Evolutionary conservation across 1,139 yeast genomes (phyloP).

Genomic region (Yamadazyma triangularis): DNA sequence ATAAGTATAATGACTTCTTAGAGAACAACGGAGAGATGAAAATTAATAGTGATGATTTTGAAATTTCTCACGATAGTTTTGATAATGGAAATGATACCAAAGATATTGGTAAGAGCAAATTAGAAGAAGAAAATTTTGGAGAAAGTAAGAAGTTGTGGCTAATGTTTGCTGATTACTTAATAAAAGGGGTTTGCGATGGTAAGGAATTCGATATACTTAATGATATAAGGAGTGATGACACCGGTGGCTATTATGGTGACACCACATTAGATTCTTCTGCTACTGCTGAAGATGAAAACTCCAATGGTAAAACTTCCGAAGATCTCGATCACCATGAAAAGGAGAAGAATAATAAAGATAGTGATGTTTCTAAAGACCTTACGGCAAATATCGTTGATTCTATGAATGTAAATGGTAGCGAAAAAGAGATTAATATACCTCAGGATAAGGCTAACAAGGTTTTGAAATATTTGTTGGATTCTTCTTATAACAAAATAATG

Average conservation of each 20-base stretch:
- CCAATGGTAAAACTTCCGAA: no score
- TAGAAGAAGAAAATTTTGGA: constrained; percentile 34
- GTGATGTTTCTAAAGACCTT: constrained; percentile 2
- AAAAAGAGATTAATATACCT: neutral
- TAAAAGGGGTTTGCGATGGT: constrained; percentile 33
- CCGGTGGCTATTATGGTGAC: no score
- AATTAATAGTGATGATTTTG: constrained; percentile 7
- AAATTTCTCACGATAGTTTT: constrained; percentile 8
- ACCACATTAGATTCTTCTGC: no score
- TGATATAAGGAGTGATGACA: constrained; percentile 7
- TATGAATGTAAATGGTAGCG: neutral
- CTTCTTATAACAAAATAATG: constrained; percentile 17
- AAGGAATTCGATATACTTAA: constrained; percentile 18
- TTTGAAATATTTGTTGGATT: constrained; percentile 22
- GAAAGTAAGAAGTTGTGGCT: constrained; percentile 73
- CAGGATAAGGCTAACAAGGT: constrained; percentile 15
- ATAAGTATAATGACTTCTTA: constrained; percentile 26
- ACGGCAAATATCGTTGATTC: constrained; percentile 5
- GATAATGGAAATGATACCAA: constrained; percentile 12
- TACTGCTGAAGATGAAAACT: neutral
- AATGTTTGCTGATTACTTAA: constrained; percentile 57
- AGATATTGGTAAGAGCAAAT: constrained; percentile 20
- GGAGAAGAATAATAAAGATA: no score
- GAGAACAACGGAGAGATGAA: constrained; percentile 9
- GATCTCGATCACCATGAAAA: no score